These are phyloP conservation scores for Tricholoma saponaceum DNA, from an alignment of 768 basidiomycete genomes.

Conservation along the genomic window DNA sequence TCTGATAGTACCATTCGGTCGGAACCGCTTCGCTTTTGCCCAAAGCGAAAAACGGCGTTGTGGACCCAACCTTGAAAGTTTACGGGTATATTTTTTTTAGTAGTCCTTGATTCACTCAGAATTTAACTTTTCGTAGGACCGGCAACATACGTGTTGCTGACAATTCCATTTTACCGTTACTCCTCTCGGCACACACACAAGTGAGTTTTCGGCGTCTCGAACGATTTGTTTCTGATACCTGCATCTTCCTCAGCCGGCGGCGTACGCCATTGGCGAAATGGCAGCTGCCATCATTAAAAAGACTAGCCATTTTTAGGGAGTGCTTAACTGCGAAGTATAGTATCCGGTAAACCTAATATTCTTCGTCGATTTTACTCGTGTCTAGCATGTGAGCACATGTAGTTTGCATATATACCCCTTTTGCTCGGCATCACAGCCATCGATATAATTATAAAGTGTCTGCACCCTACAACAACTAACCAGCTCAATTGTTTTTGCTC, in stretches of 20 bases:
- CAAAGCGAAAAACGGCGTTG: conserved; percentile 18
- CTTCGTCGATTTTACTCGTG: neutral
- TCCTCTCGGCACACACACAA: conserved; percentile 33
- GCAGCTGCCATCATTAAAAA: conserved; percentile 16
- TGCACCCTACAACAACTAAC: no score
- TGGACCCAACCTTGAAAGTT: conserved; percentile 19
- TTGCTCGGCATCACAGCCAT: neutral
- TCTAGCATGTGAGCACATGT: neutral
- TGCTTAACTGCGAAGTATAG: neutral
- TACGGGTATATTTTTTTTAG: conserved; percentile 15
- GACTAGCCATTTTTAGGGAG: neutral
- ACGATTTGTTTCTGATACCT: neutral
- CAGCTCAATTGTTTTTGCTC: neutral
- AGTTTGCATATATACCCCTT: neutral
- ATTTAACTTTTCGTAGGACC: conserved; percentile 30
- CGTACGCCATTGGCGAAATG: conserved; percentile 23
- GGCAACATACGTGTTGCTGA: conserved; percentile 45
- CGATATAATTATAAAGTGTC: no score
- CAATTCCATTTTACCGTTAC: conserved; percentile 37
- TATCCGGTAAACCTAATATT: neutral
- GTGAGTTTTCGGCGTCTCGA: conserved; percentile 3
- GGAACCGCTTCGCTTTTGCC: conserved; percentile 39
- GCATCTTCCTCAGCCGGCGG: conserved; percentile 10
- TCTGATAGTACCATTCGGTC: conserved; percentile 27
- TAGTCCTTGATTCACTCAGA: neutral